These are phyloP conservation scores for Lodderomyces parapsilosis DNA, from an alignment of 1,139 yeast genomes.

Conservation along the genomic window DNA sequence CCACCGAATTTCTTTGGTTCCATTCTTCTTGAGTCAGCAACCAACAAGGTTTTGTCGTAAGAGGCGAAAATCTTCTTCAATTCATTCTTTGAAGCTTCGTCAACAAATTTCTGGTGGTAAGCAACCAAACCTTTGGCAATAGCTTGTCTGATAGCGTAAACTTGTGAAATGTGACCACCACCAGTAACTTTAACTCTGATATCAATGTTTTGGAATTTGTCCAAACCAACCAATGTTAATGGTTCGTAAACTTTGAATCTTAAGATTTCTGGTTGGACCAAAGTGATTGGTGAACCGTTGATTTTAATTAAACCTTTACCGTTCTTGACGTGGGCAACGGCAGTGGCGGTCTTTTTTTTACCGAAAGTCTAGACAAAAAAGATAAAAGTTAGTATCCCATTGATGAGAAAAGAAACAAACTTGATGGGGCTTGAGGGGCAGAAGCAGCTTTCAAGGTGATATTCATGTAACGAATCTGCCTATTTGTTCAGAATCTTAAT, in stretches of 20 bases:
- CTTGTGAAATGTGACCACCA: slow-evolving; percentile 99
- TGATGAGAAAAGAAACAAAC: too few species aligned
- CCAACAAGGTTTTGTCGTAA: slow-evolving; percentile 99
- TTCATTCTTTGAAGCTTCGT: slow-evolving; percentile 99
- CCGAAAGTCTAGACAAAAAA: slow-evolving; percentile 78
- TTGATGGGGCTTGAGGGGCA: too few species aligned
- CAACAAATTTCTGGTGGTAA: slow-evolving; percentile 98
- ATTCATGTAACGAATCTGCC: too few species aligned
- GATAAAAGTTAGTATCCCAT: slow-evolving; percentile 33
- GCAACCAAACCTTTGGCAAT: slow-evolving; percentile 99
- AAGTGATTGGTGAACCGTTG: slow-evolving; percentile 98
- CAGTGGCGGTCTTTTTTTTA: slow-evolving; percentile 99
- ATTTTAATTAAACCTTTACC: slow-evolving; percentile 99
- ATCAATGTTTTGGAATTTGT: slow-evolving; percentile 97
- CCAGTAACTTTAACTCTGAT: slow-evolving; percentile 99
- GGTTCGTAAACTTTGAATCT: slow-evolving; percentile 99
- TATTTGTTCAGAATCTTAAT: too few species aligned
- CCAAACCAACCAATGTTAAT: slow-evolving; percentile 95
- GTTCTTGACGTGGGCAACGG: slow-evolving; percentile 99
- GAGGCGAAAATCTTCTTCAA: slow-evolving; percentile 96
- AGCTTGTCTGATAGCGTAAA: slow-evolving; percentile 99
- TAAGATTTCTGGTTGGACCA: slow-evolving; percentile 98
- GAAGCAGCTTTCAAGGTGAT: too few species aligned
- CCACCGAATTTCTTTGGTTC: slow-evolving; percentile 99
- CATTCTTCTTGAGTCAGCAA: slow-evolving; percentile 99